Evolutionary conservation across 306 rosid species (phyloP).

Genomic region (Gastrolobium bilobum): DNA sequence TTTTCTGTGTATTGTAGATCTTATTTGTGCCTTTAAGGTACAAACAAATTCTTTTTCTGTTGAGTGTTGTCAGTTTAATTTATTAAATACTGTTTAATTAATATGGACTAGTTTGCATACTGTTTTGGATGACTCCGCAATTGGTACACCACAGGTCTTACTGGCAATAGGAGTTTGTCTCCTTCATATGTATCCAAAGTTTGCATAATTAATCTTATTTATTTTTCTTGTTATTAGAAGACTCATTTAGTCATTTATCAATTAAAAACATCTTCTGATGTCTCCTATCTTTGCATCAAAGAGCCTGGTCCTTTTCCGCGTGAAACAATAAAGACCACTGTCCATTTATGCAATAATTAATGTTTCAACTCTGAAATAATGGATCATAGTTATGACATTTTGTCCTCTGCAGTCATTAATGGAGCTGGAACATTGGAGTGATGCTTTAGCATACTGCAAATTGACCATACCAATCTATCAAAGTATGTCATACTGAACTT

Average conservation of each 20-base stretch:
- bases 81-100: slow-evolving; percentile 12
- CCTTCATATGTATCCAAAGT: slow-evolving; percentile 6
- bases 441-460: slow-evolving; percentile 86
- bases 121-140: slow-evolving; percentile 34
- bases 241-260: slow-evolving; percentile 25
- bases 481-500: slow-evolving; percentile 61
- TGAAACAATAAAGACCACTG: slow-evolving; percentile 29
- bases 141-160: not conserved
- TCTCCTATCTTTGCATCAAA: slow-evolving; percentile 26
- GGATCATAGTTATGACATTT: not conserved
- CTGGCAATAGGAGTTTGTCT: slow-evolving; percentile 21
- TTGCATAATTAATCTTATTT: not conserved
- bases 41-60: slow-evolving; percentile 32
- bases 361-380: slow-evolving; percentile 32
- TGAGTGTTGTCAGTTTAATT: not conserved
- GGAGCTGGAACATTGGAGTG: slow-evolving; percentile 85
- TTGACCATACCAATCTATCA: slow-evolving; percentile 86
- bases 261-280: slow-evolving; percentile 13
- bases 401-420: slow-evolving; percentile 73
- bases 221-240: slow-evolving; percentile 14
- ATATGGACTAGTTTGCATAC: not conserved
- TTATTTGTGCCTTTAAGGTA: slow-evolving; percentile 19
- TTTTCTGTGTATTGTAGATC: slow-evolving; percentile 23
- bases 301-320: slow-evolving; percentile 20
- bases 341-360: slow-evolving; percentile 35